phyloP scores from a whole-genome alignment of 495 filamentous ascomycete genomes.

The Mytilinidion resinicola region DNA sequence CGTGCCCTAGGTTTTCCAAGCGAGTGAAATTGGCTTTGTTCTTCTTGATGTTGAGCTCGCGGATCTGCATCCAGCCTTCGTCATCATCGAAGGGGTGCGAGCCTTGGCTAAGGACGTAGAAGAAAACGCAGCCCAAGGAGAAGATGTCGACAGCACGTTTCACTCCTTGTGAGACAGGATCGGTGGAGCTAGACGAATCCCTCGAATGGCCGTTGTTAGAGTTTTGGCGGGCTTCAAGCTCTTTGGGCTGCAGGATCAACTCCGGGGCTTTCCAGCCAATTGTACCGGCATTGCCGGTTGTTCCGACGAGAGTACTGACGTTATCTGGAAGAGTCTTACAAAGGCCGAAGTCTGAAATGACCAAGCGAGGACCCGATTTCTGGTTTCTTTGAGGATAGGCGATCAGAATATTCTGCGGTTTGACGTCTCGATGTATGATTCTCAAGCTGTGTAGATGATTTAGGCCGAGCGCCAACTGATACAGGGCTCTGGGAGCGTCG shows the following conservation, averaged over 20 bases:
- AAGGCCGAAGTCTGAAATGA: constrained; percentile 95
- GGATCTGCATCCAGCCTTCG: constrained; percentile 71
- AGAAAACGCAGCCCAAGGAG: constrained; percentile 91
- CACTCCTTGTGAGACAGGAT: constrained; percentile 50
- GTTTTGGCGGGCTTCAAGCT: constrained; percentile 46
- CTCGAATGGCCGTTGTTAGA: constrained; percentile 29
- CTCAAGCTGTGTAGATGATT: constrained; percentile 84
- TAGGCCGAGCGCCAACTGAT: constrained; percentile 81
- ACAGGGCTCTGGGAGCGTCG: constrained; percentile 60
- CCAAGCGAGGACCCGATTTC: constrained; percentile 58
- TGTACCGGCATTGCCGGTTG: constrained; percentile 89
- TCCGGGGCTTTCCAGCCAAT: constrained; percentile 95
- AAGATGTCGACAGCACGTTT: constrained; percentile 96
- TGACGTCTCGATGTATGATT: constrained; percentile 94
- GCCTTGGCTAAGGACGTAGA: constrained; percentile 87
- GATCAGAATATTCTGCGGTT: constrained; percentile 94
- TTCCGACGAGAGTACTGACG: constrained; percentile 88
- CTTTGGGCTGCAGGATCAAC: constrained; percentile 65
- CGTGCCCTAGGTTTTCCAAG: constrained; percentile 65
- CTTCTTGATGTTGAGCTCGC: constrained; percentile 93
- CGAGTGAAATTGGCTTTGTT: constrained; percentile 66
- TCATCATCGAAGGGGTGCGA: constrained; percentile 92
- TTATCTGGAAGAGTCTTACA: constrained; percentile 98
- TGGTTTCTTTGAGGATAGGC: constrained; percentile 45
- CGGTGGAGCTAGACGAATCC: constrained; percentile 30